A percentile compares a stretch with the other conserved stretches of the same genome.
Conservation (phyloP, 2,329 filamentous ascomycete genomes). For the Xylaria hypoxylon region DNA sequence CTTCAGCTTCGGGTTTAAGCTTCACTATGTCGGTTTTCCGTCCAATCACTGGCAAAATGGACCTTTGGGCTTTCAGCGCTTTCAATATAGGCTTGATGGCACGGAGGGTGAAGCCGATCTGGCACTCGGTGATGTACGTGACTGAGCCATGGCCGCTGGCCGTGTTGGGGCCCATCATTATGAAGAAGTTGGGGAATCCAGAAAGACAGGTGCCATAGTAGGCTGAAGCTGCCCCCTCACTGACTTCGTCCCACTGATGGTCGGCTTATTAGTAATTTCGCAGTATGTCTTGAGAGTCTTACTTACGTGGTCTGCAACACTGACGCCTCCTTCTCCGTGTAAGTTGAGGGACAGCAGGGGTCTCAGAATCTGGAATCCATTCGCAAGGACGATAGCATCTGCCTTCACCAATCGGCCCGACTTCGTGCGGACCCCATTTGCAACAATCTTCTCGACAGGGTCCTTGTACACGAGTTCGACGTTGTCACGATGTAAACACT, state of each 20-base stretch:
- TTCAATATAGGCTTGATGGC: constrained; percentile 33
- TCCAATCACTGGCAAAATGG: constrained; percentile 23
- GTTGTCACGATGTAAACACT: constrained; percentile 30
- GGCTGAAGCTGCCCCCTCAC: constrained; percentile 25
- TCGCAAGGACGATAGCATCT: constrained; percentile 34
- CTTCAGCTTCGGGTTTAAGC: constrained; percentile 31
- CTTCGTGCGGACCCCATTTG: constrained; percentile 33
- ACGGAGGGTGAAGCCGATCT: constrained; percentile 33
- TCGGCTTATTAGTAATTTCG: constrained; percentile 4
- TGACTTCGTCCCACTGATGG: constrained; percentile 30
- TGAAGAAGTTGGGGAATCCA: constrained; percentile 33
- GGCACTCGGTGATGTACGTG: constrained; percentile 27
- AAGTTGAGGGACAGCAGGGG: constrained; percentile 22
- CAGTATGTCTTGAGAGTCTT: neutral
- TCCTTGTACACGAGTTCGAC: constrained; percentile 32
- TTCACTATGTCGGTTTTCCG: constrained; percentile 25
- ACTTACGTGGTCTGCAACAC: constrained; percentile 31
- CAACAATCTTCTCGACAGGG: constrained; percentile 30
- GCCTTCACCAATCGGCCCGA: constrained; percentile 27
- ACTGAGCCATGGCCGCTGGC: constrained; percentile 31
- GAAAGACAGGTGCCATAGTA: constrained; percentile 36
- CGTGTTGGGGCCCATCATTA: constrained; percentile 34
- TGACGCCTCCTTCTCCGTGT: constrained; percentile 21
- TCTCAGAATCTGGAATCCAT: constrained; percentile 25
- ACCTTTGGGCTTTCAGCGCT: constrained; percentile 29